Evolutionary conservation across 2,329 filamentous ascomycete genomes (phyloP).

Genomic region (Eutypella sp.): DNA sequence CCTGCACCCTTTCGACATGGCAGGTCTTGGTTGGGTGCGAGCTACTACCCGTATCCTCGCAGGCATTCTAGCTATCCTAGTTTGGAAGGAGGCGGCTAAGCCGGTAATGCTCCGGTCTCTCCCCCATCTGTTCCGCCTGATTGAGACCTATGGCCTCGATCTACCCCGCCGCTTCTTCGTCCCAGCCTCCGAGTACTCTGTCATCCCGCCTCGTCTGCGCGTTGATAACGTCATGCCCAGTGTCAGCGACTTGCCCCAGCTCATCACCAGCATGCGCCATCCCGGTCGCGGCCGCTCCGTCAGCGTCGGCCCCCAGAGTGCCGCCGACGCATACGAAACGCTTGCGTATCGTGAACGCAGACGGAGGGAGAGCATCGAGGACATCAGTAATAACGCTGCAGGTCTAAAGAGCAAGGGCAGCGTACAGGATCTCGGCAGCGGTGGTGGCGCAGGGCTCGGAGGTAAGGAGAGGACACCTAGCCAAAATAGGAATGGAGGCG

Average conservation of each 20-base stretch:
- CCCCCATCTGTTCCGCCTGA: slow-evolving; percentile 80
- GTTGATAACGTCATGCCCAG: slow-evolving; percentile 84
- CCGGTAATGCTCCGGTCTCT: slow-evolving; percentile 70
- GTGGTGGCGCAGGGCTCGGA: slow-evolving; percentile 20
- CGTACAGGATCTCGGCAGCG: slow-evolving; percentile 34
- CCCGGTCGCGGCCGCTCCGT: slow-evolving; percentile 74
- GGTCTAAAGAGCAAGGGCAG: slow-evolving; percentile 36
- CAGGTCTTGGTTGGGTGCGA: slow-evolving; percentile 60
- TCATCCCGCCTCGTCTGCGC: slow-evolving; percentile 65
- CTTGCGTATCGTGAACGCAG: slow-evolving; percentile 77
- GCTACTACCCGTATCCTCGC: slow-evolving; percentile 65
- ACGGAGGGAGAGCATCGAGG: slow-evolving; percentile 49
- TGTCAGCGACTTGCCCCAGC: slow-evolving; percentile 78
- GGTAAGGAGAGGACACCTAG: slow-evolving; percentile 25
- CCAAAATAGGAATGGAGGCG: slow-evolving; percentile 13
- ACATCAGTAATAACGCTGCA: slow-evolving; percentile 40
- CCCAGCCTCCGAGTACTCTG: slow-evolving; percentile 83
- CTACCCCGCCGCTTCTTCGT: slow-evolving; percentile 89
- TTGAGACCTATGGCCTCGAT: slow-evolving; percentile 73
- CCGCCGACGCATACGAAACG: slow-evolving; percentile 93
- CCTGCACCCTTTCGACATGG: slow-evolving; percentile 54
- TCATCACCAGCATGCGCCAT: slow-evolving; percentile 77
- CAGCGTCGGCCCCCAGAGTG: slow-evolving; percentile 89
- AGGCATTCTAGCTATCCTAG: slow-evolving; percentile 78
- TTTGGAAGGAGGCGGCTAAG: slow-evolving; percentile 89